These are phyloP conservation scores for Penicillium sumatraense DNA, from an alignment of 2,329 filamentous ascomycete genomes.

Conservation along the genomic window DNA sequence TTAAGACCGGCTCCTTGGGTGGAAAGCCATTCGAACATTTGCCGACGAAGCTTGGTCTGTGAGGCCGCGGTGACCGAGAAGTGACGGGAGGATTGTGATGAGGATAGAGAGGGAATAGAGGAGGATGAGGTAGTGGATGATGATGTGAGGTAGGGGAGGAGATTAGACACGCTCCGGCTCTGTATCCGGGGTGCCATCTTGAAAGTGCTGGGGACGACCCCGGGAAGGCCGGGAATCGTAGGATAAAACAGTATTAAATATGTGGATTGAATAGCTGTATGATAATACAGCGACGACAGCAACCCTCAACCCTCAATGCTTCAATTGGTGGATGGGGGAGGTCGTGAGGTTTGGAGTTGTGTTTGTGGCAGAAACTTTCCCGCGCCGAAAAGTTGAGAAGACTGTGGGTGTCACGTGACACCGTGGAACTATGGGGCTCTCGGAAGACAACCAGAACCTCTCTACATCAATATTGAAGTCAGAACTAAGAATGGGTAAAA, in stretches of 20 bases:
- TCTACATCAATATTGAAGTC: too few species aligned
- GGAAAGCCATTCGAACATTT: constrained; percentile 65
- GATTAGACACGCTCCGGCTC: constrained; percentile 22
- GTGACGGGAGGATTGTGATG: constrained; percentile 30
- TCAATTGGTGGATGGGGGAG: constrained; percentile 25
- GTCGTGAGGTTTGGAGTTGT: constrained; percentile 13
- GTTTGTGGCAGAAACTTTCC: constrained; percentile 38
- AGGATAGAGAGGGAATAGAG: constrained; percentile 20
- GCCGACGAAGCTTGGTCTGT: constrained; percentile 56
- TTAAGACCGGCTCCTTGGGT: constrained; percentile 36
- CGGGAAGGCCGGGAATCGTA: not conserved
- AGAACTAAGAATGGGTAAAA: too few species aligned
- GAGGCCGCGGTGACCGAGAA: constrained; percentile 39
- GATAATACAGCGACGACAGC: constrained; percentile 4
- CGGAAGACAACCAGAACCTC: too few species aligned
- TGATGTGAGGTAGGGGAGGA: constrained; percentile 25
- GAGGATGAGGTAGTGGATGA: constrained; percentile 23
- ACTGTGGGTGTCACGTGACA: constrained; percentile 26
- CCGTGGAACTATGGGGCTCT: not conserved
- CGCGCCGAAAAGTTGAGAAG: constrained; percentile 19
- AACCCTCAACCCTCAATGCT: constrained; percentile 11
- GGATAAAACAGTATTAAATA: not conserved
- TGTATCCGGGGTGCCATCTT: constrained; percentile 5
- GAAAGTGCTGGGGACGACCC: constrained; percentile 36
- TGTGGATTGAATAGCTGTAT: not conserved